Evolutionary conservation across 176 grass and related monocot species (phyloP), one percentile per base, ranked within the genome.

Genomic region (Zea luxurians): DNA sequence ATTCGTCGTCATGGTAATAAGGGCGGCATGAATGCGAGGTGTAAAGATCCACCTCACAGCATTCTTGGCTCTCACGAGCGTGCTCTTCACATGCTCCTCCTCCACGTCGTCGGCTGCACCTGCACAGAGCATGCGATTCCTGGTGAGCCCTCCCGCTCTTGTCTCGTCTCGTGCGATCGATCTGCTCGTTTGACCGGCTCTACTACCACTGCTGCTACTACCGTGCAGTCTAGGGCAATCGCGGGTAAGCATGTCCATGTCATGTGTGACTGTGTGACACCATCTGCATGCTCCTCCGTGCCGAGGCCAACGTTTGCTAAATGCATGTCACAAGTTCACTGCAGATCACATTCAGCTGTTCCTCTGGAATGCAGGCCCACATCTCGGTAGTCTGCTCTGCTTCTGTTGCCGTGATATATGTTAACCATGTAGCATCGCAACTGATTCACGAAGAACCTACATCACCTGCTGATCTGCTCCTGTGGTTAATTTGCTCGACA

Each of bases 11-110:
- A 66, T 37, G 54, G 70, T 76, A 73, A 44, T 76, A 64, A 68
- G 73, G 45, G 67, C 40, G 27, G 48, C 9, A 65, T 72, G 46
- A 85, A 80, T 80, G 81, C 66, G 45, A 48, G 55, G 61, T 68
- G 82, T 93, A 85, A 87, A 85, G 79, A 81, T 78, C 82, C 91
- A 90, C 91, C 88, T 93, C 91, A 66, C 88, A 86, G 82, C 88
- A 93, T 93, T 93, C 72, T 88, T 88, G 60, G 66, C 60, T 78
- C 76, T 93, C 91, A 93, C 91, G 89, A 83, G 91, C 61, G 79
- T 60, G 16, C 80, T 35, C 68, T 72, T 93, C 82, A 84, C 85
- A 86, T 80, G 88, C 83, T 90, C 74, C 88, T 70, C 77, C 73
- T 89, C 78, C 82, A 89, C 82, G 87, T 89, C 66, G 41, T 89